A percentile compares a stretch with the other conserved stretches of the same genome.
Conservation (phyloP, 345 rosid species). For the Excoecaria agallocha region DNA sequence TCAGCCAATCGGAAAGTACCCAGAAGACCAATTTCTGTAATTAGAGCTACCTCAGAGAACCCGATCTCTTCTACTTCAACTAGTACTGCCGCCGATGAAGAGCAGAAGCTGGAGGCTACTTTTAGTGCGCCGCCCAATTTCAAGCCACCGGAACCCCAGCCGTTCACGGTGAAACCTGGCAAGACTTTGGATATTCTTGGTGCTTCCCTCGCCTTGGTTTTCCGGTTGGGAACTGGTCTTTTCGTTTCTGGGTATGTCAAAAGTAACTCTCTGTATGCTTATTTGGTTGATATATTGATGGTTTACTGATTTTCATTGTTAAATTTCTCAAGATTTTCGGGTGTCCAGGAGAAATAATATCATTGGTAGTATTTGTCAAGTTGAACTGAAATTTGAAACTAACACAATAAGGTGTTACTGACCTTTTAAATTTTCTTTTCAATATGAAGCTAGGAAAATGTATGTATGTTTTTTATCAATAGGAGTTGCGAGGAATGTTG, state of each 20-base stretch:
- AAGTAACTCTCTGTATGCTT: not conserved
- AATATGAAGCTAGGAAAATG: no score
- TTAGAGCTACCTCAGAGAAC: slow-evolving; percentile 47
- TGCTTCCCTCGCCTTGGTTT: slow-evolving; percentile 63
- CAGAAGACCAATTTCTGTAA: slow-evolving; percentile 20
- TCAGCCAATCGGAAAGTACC: slow-evolving; percentile 20
- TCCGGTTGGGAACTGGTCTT: slow-evolving; percentile 76
- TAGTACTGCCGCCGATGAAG: slow-evolving; percentile 33
- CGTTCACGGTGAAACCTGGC: slow-evolving; percentile 54
- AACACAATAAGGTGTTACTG: no score
- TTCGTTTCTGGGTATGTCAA: slow-evolving; percentile 65
- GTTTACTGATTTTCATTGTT: not conserved
- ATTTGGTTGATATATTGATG: not conserved
- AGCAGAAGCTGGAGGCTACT: slow-evolving; percentile 17
- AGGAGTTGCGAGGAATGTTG: not conserved
- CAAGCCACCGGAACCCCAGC: slow-evolving; percentile 74
- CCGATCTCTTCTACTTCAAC: slow-evolving; percentile 30
- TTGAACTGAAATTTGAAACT: not conserved
- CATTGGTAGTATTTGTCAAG: not conserved
- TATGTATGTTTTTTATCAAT: not conserved
- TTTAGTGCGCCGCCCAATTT: slow-evolving; percentile 59
- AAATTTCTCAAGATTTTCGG: not conserved
- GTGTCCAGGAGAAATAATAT: not conserved
- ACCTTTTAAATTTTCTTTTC: no score
- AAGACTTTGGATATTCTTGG: slow-evolving; percentile 57